phyloP scores from a whole-genome alignment of 192 early-diverging fungal genomes.

The Entophlyctis helioformis region DNA sequence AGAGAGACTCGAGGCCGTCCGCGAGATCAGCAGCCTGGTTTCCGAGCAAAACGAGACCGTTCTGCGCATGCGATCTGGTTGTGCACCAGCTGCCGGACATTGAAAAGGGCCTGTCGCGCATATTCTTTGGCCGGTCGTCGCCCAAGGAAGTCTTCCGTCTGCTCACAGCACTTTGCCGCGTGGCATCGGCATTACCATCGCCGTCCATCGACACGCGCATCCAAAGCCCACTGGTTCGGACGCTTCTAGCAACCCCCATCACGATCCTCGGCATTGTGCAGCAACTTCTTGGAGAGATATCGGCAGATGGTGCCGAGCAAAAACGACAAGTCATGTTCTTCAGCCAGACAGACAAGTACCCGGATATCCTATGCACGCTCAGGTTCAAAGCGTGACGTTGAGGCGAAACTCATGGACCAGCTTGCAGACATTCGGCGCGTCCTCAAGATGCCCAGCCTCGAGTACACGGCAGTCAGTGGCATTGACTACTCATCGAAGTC shows the following conservation, averaged over 20 bases:
- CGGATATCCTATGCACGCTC: constrained; percentile 3
- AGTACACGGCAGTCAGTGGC: constrained; percentile 52
- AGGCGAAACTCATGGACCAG: constrained; percentile 39
- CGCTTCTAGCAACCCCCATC: no score
- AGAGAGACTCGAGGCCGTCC: constrained; percentile 46
- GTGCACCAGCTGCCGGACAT: constrained; percentile 38
- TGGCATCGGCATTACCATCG: no score
- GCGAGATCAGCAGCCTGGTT: constrained; percentile 35
- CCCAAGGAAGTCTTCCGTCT: constrained; percentile 54
- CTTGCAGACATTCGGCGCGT: constrained; percentile 30
- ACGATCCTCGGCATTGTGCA: no score
- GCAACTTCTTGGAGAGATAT: no score
- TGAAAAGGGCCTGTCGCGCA: constrained; percentile 51
- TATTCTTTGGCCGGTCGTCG: constrained; percentile 49
- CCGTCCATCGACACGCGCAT: no score
- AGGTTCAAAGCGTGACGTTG: constrained; percentile 42
- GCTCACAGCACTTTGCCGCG: no score
- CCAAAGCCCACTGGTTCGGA: no score
- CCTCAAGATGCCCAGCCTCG: constrained; percentile 31
- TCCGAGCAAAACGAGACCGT: constrained; percentile 17
- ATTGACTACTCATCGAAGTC: constrained; percentile 71
- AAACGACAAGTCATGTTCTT: constrained; percentile 49
- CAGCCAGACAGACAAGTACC: constrained; percentile 9
- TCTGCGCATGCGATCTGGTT: constrained; percentile 25
- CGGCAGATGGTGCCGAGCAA: constrained; percentile 25